Conservation (phyloP, 108 stramenopile genomes). For the Fragilariopsis cylindrus region DNA sequence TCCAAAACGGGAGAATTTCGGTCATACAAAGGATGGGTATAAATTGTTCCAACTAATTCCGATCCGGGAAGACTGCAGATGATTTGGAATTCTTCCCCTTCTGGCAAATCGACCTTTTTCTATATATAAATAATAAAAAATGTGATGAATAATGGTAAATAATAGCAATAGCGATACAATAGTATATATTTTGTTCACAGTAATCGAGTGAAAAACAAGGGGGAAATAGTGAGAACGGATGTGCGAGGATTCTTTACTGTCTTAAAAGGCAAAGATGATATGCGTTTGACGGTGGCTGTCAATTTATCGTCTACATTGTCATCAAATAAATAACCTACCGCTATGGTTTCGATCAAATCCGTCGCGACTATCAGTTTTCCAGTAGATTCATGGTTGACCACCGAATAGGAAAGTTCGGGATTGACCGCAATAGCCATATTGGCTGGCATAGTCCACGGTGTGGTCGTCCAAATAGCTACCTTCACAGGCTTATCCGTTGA, state of each 20-base stretch:
- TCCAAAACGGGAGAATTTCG: conserved; percentile 81
- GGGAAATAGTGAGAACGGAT: no score
- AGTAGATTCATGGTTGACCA: conserved; percentile 71
- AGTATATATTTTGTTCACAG: no score
- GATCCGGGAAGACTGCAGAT: conserved; percentile 59
- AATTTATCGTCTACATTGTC: background rate
- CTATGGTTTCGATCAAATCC: conserved; percentile 70
- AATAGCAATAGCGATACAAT: no score
- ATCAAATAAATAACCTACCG: conserved; percentile 45
- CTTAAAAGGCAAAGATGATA: no score
- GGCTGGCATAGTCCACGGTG: conserved; percentile 93
- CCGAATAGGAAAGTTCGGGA: conserved; percentile 87
- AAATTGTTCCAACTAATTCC: conserved; percentile 76
- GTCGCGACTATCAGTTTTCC: conserved; percentile 81
- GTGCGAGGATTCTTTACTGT: no score
- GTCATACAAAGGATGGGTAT: conserved; percentile 85
- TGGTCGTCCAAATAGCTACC: conserved; percentile 94
- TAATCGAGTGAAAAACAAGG: no score
- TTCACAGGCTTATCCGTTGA: conserved; percentile 58
- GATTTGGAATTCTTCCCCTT: conserved; percentile 67
- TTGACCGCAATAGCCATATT: conserved; percentile 96
- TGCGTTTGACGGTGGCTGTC: no score
- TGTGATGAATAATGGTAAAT: background rate
- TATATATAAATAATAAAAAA: conserved; percentile 18
- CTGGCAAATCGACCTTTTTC: conserved; percentile 70